Conservation (phyloP, 2,329 filamentous ascomycete species). For the Penicillium sp. region DNA sequence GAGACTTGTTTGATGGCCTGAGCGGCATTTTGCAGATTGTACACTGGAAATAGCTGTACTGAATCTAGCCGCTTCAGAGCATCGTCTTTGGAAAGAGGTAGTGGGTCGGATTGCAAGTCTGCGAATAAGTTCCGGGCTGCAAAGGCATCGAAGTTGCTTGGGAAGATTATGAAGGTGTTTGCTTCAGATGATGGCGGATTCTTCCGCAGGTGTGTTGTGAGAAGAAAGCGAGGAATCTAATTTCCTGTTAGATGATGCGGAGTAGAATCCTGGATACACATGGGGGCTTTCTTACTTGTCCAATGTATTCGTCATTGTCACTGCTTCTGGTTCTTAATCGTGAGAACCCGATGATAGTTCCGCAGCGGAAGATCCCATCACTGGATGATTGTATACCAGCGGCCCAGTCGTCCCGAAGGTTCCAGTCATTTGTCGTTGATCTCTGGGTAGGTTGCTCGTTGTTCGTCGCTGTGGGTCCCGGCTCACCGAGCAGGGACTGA, state of each 20-base stretch:
- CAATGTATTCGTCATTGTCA: conserved; percentile 30
- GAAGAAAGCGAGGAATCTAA: conserved; percentile 33
- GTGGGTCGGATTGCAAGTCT: conserved; percentile 21
- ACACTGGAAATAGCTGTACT: conserved; percentile 36
- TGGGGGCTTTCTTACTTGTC: conserved; percentile 25
- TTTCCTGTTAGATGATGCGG: neutral
- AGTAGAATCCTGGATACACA: neutral
- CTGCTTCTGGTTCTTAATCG: conserved; percentile 23
- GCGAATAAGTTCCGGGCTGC: conserved; percentile 32
- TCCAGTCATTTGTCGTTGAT: conserved; percentile 22
- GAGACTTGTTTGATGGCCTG: conserved; percentile 36
- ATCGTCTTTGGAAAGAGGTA: conserved; percentile 24
- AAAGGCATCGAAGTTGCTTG: conserved; percentile 30
- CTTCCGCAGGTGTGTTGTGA: conserved; percentile 23
- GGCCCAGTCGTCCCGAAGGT: conserved; percentile 25
- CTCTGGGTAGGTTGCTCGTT: neutral
- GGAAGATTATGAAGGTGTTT: conserved; percentile 38
- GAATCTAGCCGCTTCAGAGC: conserved; percentile 33
- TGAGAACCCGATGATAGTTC: conserved; percentile 36
- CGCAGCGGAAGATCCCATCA: conserved; percentile 26
- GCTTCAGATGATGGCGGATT: conserved; percentile 10
- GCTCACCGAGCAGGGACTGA: conserved; percentile 26
- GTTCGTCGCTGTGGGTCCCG: neutral
- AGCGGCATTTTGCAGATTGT: conserved; percentile 29
- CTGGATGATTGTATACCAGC: conserved; percentile 17